A percentile compares a stretch with the other conserved stretches of the same genome.
These are phyloP conservation scores for Thymus mandschuricus DNA, from an alignment of 257 asterid species.

Conservation along the genomic window DNA sequence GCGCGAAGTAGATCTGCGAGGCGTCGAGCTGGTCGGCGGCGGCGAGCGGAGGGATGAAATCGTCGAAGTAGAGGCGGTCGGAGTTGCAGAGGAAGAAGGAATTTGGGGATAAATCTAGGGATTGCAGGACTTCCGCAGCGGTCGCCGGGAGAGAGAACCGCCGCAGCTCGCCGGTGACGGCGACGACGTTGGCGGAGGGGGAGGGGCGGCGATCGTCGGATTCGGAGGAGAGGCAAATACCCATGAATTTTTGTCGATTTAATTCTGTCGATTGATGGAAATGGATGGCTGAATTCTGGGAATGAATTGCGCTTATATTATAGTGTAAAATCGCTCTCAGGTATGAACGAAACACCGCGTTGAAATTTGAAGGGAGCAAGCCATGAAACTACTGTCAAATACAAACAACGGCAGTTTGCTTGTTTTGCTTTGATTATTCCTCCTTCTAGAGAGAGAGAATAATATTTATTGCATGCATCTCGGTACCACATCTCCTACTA, in stretches of 20 bases:
- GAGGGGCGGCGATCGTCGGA: slow-evolving; percentile 22
- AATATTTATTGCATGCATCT: too few species aligned
- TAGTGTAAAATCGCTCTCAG: neutral
- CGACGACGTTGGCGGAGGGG: slow-evolving; percentile 49
- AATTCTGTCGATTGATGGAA: neutral
- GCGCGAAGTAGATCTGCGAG: slow-evolving; percentile 62
- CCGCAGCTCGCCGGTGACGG: slow-evolving; percentile 49
- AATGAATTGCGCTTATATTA: neutral
- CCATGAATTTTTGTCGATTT: slow-evolving; percentile 32
- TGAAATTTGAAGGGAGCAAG: neutral
- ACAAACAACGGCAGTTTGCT: neutral
- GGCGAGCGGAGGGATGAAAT: slow-evolving; percentile 53
- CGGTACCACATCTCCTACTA: too few species aligned
- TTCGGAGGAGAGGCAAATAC: slow-evolving; percentile 48
- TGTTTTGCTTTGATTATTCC: neutral
- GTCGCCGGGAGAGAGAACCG: slow-evolving; percentile 45
- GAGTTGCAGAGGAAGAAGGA: slow-evolving; percentile 63
- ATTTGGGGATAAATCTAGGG: slow-evolving; percentile 27
- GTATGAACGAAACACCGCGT: neutral
- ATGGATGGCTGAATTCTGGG: neutral
- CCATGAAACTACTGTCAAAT: too few species aligned
- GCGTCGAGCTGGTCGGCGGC: slow-evolving; percentile 45
- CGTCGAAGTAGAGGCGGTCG: slow-evolving; percentile 59
- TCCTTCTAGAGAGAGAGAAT: neutral
- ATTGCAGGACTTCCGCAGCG: slow-evolving; percentile 48